Conservation (phyloP, 2,329 filamentous ascomycete species). For the Trichoderma lentiforme region DNA sequence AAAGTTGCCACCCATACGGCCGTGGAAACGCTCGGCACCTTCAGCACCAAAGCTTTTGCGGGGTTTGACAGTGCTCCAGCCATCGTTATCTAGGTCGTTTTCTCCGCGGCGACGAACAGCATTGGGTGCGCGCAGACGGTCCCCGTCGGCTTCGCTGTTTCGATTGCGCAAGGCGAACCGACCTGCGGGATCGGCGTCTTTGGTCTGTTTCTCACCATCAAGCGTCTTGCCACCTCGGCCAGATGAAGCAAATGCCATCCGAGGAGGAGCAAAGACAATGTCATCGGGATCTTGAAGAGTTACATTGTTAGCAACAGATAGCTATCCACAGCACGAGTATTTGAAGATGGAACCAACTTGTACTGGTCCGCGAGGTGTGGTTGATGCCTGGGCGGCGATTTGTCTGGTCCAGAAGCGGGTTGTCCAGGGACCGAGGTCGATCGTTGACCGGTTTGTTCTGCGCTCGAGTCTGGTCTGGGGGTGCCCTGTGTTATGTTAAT, state of each 20-base stretch:
- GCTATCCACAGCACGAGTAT: neutral
- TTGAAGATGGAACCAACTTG: constrained; percentile 45
- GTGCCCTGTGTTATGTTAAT: constrained; percentile 34
- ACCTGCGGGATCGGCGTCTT: constrained; percentile 52
- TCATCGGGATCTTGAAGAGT: constrained; percentile 63
- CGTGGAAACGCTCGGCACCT: constrained; percentile 67
- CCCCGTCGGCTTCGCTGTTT: constrained; percentile 48
- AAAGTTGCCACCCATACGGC: constrained; percentile 56
- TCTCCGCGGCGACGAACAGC: constrained; percentile 53
- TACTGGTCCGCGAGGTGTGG: constrained; percentile 53
- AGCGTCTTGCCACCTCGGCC: constrained; percentile 56
- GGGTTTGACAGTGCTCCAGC: constrained; percentile 71
- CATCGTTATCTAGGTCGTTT: constrained; percentile 64
- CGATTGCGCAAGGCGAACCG: constrained; percentile 57
- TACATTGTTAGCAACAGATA: constrained; percentile 6
- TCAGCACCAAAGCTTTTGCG: constrained; percentile 72
- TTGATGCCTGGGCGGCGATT: constrained; percentile 52
- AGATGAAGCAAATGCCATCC: constrained; percentile 72
- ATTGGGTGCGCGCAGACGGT: constrained; percentile 48
- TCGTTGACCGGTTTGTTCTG: constrained; percentile 45
- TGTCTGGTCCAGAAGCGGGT: constrained; percentile 44
- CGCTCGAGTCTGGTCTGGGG: constrained; percentile 45
- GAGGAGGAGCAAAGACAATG: constrained; percentile 80
- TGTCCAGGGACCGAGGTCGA: constrained; percentile 44
- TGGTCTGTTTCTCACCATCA: constrained; percentile 52